Conservation (phyloP, 208 protist genomes). For the Leptomonas seymouri region DNA sequence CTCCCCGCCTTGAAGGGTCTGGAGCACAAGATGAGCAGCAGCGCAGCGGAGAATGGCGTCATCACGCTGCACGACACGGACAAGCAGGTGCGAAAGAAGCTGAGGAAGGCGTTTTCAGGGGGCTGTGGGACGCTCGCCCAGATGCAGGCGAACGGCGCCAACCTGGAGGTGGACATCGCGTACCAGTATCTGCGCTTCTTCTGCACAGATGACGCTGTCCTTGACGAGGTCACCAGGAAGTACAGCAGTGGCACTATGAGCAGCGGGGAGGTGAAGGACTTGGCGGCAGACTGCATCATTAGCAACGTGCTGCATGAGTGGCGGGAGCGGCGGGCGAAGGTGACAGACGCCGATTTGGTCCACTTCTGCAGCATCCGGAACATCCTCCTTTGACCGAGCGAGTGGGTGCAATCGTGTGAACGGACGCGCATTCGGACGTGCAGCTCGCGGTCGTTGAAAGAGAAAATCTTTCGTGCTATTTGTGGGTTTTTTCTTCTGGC, state of each 20-base stretch:
- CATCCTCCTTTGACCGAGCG: constrained; percentile 53
- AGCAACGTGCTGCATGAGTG: constrained; percentile 68
- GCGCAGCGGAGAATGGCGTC: constrained; percentile 79
- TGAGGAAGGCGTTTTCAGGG: constrained; percentile 98
- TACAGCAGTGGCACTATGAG: constrained; percentile 76
- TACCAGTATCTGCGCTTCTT: constrained; percentile 98
- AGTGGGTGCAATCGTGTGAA: too few species aligned
- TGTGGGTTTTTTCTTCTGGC: too few species aligned
- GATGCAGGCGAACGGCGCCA: constrained; percentile 93
- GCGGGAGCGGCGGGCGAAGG: constrained; percentile 50
- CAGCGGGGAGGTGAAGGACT: constrained; percentile 81
- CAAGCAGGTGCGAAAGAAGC: constrained; percentile 94
- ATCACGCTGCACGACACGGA: constrained; percentile 98
- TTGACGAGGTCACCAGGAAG: constrained; percentile 75
- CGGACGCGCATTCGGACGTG: too few species aligned
- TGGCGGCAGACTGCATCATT: constrained; percentile 71
- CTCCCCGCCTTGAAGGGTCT: constrained; percentile 97
- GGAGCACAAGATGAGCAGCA: constrained; percentile 98
- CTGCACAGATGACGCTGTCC: constrained; percentile 93
- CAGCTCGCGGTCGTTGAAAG: too few species aligned
- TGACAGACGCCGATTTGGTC: constrained; percentile 78
- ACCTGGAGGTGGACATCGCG: constrained; percentile 95
- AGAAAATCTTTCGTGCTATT: too few species aligned
- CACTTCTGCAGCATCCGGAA: constrained; percentile 76
- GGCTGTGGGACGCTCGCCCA: constrained; percentile 95